phyloP scores from a whole-genome alignment of 768 basidiomycete species.

The Panellus pusillus region DNA sequence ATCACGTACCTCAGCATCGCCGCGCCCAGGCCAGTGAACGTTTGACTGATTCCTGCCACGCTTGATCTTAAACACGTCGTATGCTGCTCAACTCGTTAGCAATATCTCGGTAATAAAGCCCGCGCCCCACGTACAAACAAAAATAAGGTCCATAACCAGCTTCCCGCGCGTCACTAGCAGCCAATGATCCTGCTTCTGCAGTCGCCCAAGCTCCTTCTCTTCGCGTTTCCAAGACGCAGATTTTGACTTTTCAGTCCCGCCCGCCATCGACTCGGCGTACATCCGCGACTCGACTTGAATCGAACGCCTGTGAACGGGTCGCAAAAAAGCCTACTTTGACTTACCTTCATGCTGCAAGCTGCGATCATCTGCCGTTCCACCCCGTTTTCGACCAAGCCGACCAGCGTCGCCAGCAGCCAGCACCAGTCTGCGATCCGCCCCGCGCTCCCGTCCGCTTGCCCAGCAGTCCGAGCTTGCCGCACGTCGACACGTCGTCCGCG shows the following conservation, averaged over 20 bases:
- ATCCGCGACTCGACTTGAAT: conserved; percentile 66
- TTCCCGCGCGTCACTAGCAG: conserved; percentile 68
- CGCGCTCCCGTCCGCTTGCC: conserved; percentile 63
- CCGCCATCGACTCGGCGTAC: conserved; percentile 72
- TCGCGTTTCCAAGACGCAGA: conserved; percentile 59
- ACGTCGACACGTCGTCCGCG: conserved; percentile 80
- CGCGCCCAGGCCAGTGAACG: conserved; percentile 65
- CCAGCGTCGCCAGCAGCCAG: conserved; percentile 79
- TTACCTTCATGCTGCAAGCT: conserved; percentile 64
- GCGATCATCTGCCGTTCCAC: conserved; percentile 73
- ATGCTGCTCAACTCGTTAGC: conserved; percentile 47
- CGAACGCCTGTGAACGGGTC: conserved; percentile 4
- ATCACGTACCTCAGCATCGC: conserved; percentile 68
- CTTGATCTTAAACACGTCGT: conserved; percentile 73
- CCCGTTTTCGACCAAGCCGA: conserved; percentile 80
- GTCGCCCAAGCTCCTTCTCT: conserved; percentile 65
- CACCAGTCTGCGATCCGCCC: conserved; percentile 82
- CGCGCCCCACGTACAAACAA: conserved; percentile 64
- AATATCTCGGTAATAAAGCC: conserved; percentile 6
- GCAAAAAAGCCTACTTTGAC: conserved; percentile 7
- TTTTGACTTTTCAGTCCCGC: conserved; percentile 68
- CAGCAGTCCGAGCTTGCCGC: conserved; percentile 68
- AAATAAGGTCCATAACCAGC: conserved; percentile 81
- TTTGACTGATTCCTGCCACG: conserved; percentile 59
- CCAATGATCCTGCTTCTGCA: conserved; percentile 77